These are phyloP conservation scores for Opeltia flavorubescens DNA, from an alignment of 495 filamentous ascomycete genomes.

Conservation along the genomic window DNA sequence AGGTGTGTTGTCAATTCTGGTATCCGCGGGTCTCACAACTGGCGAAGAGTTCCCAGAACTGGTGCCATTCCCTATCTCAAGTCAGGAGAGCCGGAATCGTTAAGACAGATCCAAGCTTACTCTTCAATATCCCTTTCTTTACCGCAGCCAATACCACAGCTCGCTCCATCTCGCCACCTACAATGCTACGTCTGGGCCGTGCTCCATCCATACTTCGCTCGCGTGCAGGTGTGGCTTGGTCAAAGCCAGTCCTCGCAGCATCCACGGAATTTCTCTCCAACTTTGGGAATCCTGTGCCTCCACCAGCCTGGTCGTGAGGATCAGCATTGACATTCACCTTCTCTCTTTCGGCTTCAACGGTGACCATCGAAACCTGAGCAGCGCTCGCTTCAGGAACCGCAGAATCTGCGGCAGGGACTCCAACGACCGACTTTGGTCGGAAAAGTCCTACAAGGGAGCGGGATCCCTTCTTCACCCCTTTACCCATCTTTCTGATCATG, in stretches of 20 bases:
- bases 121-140: constrained; percentile 88
- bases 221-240: constrained; percentile 30
- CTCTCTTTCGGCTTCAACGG: constrained; percentile 82
- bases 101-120: constrained; percentile 41
- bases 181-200: constrained; percentile 60
- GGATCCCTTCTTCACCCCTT: constrained; percentile 85
- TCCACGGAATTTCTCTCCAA: constrained; percentile 72
- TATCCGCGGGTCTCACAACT: constrained; percentile 41
- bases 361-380: constrained; percentile 83
- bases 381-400: constrained; percentile 48
- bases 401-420: constrained; percentile 53
- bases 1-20: constrained; percentile 34
- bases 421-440: constrained; percentile 81
- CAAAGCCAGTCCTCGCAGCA: constrained; percentile 27
- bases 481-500: constrained; percentile 99
- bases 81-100: constrained; percentile 7
- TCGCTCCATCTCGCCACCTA: constrained; percentile 80
- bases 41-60: constrained; percentile 57
- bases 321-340: constrained; percentile 68
- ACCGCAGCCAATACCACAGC: constrained; percentile 82
- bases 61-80: constrained; percentile 35
- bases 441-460: constrained; percentile 89
- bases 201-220: constrained; percentile 45
- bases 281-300: constrained; percentile 76
- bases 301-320: constrained; percentile 49